Conservation (phyloP, 2,329 filamentous ascomycete species). For the Fusarium duplospermum region DNA sequence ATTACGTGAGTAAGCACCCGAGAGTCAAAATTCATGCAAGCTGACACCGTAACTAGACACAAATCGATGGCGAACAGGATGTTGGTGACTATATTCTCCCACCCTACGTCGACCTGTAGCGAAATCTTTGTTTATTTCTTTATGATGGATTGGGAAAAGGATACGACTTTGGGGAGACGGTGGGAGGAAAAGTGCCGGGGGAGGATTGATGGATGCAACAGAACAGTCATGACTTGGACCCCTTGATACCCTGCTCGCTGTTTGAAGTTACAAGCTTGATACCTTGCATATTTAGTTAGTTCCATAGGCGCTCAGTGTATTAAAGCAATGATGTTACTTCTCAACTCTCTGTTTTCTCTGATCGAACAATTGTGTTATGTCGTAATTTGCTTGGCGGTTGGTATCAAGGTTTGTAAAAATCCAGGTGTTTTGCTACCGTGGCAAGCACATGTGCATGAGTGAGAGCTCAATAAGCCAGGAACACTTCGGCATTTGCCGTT, state of each 20-base stretch:
- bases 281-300: not conserved
- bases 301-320: not conserved
- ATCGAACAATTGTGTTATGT: not conserved
- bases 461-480: not conserved
- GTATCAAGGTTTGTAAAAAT: too few relatives aligned
- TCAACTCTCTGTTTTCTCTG: accelerated
- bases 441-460: not conserved
- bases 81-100: conserved; percentile 15
- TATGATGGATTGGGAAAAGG: not conserved
- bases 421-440: not conserved
- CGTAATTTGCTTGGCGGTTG: not conserved
- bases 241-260: not conserved
- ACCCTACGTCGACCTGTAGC: not conserved
- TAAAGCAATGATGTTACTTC: too few relatives aligned
- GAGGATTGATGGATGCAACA: not conserved
- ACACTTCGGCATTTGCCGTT: not conserved
- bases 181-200: not conserved
- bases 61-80: conserved; percentile 21
- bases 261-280: not conserved
- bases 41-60: conserved; percentile 1
- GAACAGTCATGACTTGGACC: not conserved
- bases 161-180: not conserved
- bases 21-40: accelerated
- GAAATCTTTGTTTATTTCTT: not conserved
- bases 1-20: conserved; percentile 13